Evolutionary conservation across 2,329 filamentous ascomycete genomes (phyloP).

Genomic region (Diplodia seriata): DNA sequence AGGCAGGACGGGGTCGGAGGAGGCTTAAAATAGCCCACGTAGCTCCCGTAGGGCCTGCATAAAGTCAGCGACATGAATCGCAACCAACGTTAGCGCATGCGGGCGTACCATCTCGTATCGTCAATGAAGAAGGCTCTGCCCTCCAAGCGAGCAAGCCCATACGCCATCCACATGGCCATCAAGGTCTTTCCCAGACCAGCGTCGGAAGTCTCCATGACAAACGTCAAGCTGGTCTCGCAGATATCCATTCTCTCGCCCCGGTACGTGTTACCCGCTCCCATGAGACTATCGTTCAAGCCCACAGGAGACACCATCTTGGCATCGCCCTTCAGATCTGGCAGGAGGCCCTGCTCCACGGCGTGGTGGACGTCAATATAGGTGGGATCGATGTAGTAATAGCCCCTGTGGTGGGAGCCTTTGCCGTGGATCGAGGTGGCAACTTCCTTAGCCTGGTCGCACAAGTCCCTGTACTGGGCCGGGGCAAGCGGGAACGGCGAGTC

Average conservation of each 20-base stretch:
- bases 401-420: conserved; percentile 49
- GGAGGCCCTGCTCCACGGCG: conserved; percentile 69
- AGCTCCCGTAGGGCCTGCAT: conserved; percentile 74
- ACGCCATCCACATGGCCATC: conserved; percentile 83
- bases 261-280: conserved; percentile 24
- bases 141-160: conserved; percentile 78
- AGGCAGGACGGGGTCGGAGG: conserved; percentile 71
- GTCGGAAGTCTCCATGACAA: conserved; percentile 74
- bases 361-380: conserved; percentile 78
- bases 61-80: conserved; percentile 5
- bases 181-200: conserved; percentile 79
- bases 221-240: conserved; percentile 77
- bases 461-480: conserved; percentile 70
- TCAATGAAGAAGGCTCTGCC: conserved; percentile 82
- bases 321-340: conserved; percentile 55
- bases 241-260: conserved; percentile 55
- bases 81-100: neutral
- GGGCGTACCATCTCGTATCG: conserved; percentile 72
- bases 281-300: conserved; percentile 35
- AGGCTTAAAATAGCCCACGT: conserved; percentile 72
- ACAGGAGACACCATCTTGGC: conserved; percentile 40
- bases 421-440: conserved; percentile 57
- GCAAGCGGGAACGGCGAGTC: conserved; percentile 70
- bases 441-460: conserved; percentile 72
- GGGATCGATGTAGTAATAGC: conserved; percentile 68